These are phyloP conservation scores for Crinitomyces ghanaensis DNA, from an alignment of 805 yeast species.

Conservation along the genomic window DNA sequence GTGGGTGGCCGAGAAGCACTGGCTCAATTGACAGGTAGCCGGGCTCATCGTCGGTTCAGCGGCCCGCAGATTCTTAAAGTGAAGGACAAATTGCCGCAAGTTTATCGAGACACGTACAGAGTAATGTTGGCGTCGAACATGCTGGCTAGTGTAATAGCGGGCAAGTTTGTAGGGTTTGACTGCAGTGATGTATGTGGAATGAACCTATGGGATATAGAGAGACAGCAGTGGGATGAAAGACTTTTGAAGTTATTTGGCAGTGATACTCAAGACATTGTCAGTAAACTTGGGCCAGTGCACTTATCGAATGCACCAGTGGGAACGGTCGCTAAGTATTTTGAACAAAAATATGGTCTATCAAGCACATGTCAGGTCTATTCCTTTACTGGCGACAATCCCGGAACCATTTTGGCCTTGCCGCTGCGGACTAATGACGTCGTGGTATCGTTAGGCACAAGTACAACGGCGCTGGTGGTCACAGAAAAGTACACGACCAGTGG, in stretches of 20 bases:
- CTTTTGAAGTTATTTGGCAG: slow-evolving; percentile 35
- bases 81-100: slow-evolving; percentile 38
- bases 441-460: slow-evolving; percentile 82
- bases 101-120: slow-evolving; percentile 44
- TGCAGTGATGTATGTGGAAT: slow-evolving; percentile 89
- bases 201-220: slow-evolving; percentile 69
- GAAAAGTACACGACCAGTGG: slow-evolving; percentile 67
- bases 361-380: slow-evolving; percentile 47
- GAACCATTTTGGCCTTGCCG: slow-evolving; percentile 77
- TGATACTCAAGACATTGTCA: slow-evolving; percentile 6
- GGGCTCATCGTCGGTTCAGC: slow-evolving; percentile 81
- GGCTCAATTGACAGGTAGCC: slow-evolving; percentile 68
- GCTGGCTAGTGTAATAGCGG: slow-evolving; percentile 58
- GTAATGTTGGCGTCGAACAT: slow-evolving; percentile 74
- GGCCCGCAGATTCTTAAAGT: slow-evolving; percentile 84
- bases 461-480: slow-evolving; percentile 75
- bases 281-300: slow-evolving; percentile 43
- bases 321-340: slow-evolving; percentile 47
- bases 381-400: slow-evolving; percentile 86
- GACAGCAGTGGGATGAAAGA: slow-evolving; percentile 42
- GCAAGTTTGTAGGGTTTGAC: slow-evolving; percentile 54
- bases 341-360: slow-evolving; percentile 50
- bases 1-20: slow-evolving; percentile 50
- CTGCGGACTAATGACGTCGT: slow-evolving; percentile 64
- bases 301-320: slow-evolving; percentile 39